Percentiles rank a stretch among this genome's conserved stretches.
Conservation (phyloP, 2,329 filamentous ascomycete species). For the Chaetomiaceae sp. region DNA sequence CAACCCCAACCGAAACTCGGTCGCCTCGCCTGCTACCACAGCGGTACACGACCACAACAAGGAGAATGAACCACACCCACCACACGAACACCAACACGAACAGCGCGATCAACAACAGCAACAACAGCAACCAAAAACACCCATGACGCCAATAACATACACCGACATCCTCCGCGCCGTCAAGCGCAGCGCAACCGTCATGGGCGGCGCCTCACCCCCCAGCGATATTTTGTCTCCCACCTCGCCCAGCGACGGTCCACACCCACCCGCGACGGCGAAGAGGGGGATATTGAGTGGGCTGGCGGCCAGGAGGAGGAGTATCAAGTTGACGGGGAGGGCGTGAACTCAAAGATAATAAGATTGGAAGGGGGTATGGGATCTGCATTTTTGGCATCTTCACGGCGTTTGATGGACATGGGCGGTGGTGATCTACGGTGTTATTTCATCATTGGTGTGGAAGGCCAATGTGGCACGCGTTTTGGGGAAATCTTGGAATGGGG, state of each 20-base stretch:
- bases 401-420: neutral
- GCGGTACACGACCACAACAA: constrained; percentile 30
- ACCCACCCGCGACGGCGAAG: constrained; percentile 3
- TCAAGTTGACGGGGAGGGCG: constrained; percentile 25
- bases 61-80: constrained; percentile 22
- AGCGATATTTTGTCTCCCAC: constrained; percentile 23
- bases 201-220: constrained; percentile 22
- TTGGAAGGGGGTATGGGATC: too few relatives aligned
- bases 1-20: neutral
- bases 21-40: neutral
- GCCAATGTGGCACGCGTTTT: too few relatives aligned
- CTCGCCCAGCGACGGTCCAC: constrained; percentile 5
- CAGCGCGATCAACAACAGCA: neutral
- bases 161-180: constrained; percentile 44
- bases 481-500: neutral
- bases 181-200: constrained; percentile 38
- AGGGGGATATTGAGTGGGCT: constrained; percentile 28
- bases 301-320: constrained; percentile 27
- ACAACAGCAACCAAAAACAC: constrained; percentile 24
- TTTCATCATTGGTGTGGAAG: too few relatives aligned
- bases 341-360: neutral
- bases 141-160: constrained; percentile 40
- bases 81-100: constrained; percentile 21
- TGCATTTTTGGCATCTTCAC: neutral
- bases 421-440: constrained; percentile 1